Evolutionary conservation across 352 stramenopile genomes (phyloP), one percentile per base, ranked within the genome.

Genomic region (Globisporangium parvum): DNA sequence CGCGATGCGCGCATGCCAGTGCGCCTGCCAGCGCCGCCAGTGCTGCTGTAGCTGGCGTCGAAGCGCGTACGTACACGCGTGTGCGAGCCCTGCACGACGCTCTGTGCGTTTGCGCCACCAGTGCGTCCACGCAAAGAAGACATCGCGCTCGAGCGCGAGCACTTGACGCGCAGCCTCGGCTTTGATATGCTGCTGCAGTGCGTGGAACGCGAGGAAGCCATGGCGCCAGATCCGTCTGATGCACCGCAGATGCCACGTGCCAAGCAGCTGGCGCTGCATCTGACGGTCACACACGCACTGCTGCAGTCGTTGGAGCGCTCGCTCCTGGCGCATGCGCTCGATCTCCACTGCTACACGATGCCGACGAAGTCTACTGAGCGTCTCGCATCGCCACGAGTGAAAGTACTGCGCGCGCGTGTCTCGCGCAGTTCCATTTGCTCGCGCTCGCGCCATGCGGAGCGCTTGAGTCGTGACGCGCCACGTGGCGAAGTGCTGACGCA

Each of bases 381-480:
- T 42, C 44, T 50, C 45, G 12, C 14, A 20, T 31, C 51, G 47
- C 58, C 51, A 64, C 10, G 18, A 35, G 0, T 9, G 21, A 20
- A 64, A 64, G 24, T 44, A 46, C 2, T 31, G 52, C 23, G 6
- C 23, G 41, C 41, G 41, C 0, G n/a, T 23, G 35, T 39, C 37
- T 33, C 45, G 52, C 1, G 35, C 53, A 8, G 6, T 15, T 31
- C 17, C 31, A 9, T 20, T 14, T 1, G 35, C 39, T 17, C 18
- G 23, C 20, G 59, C 53, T 28, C 26, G 41, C 12, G 55, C 55
- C 45, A 72, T 26, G 24, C 35, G 44, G 23, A 69, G 51, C 24
- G 62, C 70, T 63, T 41, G 62, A 9, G 23, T 51, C 41, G 37
- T 24, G 35, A 21, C 6, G 37, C 40, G 44, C 72, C 72, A 81